Conservation (phyloP, 352 stramenopile genomes). For the Paralagenidium karlingii region DNA sequence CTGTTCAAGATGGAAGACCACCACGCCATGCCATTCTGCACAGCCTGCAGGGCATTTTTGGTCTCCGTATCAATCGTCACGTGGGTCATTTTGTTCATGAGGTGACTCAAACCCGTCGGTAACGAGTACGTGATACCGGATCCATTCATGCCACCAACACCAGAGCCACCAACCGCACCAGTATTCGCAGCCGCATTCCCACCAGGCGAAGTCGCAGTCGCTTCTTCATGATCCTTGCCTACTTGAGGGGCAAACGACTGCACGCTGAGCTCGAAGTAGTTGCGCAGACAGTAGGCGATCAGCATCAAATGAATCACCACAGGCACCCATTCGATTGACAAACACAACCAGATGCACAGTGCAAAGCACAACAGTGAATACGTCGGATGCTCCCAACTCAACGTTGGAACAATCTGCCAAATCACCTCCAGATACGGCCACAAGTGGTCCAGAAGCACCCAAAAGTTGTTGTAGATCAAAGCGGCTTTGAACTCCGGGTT, state of each 20-base stretch:
- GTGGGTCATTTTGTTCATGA: conserved; percentile 86
- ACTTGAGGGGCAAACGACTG: conserved; percentile 50
- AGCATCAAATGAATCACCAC: conserved; percentile 67
- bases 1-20: conserved; percentile 74
- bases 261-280: conserved; percentile 80
- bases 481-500: conserved; percentile 75
- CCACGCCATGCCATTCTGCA: conserved; percentile 85
- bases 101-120: conserved; percentile 67
- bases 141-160: conserved; percentile 9
- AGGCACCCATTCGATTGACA: conserved; percentile 72
- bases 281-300: conserved; percentile 68
- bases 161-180: no score
- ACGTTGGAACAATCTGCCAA: conserved; percentile 68
- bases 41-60: conserved; percentile 67
- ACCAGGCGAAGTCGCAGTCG: conserved; percentile 3
- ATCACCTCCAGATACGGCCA: conserved; percentile 79
- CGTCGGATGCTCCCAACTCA: conserved; percentile 78
- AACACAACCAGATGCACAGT: conserved; percentile 71
- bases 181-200: conserved; percentile 13
- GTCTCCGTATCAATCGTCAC: conserved; percentile 77
- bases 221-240: conserved; percentile 31
- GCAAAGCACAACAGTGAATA: conserved; percentile 78
- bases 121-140: conserved; percentile 74
- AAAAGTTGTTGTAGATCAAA: conserved; percentile 80
- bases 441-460: conserved; percentile 69